Percentiles rank a stretch among this genome's conserved stretches.
phyloP scores from a whole-genome alignment of 345 rosid genomes.

The Eucalyptus regnans region DNA sequence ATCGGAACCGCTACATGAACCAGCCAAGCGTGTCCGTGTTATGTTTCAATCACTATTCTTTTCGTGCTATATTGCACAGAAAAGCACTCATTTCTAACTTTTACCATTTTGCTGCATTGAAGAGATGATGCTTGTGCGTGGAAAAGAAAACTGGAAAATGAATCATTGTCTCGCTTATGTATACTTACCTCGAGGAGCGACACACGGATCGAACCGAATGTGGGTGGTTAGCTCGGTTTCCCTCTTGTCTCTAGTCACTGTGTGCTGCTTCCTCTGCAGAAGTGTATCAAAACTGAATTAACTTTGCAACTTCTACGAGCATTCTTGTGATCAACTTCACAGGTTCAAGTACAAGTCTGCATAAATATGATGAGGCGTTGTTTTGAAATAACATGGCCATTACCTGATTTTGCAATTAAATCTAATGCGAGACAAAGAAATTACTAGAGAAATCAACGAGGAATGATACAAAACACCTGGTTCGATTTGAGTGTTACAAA shows the following conservation, averaged over 20 bases:
- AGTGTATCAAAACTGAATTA: not conserved
- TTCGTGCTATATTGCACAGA: not conserved
- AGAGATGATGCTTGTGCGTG: not conserved
- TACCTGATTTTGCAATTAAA: not conserved
- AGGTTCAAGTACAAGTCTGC: not conserved
- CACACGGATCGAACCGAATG: conserved; percentile 95
- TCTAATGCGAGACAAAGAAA: not conserved
- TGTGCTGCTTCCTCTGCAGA: conserved; percentile 65
- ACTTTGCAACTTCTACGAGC: not conserved
- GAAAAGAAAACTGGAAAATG: not conserved
- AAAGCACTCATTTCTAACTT: not conserved
- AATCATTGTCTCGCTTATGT: not conserved
- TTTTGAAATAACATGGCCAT: not conserved
- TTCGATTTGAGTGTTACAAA: not conserved
- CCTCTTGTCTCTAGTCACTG: conserved; percentile 69
- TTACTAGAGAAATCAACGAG: not conserved
- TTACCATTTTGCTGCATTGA: not conserved
- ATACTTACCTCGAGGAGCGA: conserved; percentile 73
- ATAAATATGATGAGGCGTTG: not conserved
- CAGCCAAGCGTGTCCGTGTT: not conserved
- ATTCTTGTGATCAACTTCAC: not conserved
- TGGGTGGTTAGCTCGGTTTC: conserved; percentile 78
- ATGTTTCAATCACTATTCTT: not conserved
- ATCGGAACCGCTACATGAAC: conserved; percentile 4
- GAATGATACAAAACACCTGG: not conserved